Evolutionary conservation across 1,284 basidiomycete genomes (phyloP), one percentile per base, ranked within the genome.

Genomic region (Afroboletus lepidellus): DNA sequence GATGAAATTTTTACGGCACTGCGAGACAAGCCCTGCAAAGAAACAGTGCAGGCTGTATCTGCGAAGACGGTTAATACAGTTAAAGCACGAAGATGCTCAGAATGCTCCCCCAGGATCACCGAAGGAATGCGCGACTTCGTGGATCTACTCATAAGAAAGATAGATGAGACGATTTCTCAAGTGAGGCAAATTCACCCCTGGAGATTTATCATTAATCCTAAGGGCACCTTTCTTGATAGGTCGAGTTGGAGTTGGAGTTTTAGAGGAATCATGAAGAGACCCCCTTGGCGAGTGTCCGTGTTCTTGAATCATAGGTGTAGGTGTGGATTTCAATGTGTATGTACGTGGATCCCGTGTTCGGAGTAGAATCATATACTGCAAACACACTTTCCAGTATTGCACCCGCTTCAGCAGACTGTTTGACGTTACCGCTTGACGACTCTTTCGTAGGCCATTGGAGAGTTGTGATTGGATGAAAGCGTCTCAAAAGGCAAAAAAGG

Each of bases 11-110:
- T 54, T 7, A 3, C 3, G 7, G 24, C 30, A 18, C 32, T 63
- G 36, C 30, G 32, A 23, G 61, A 63, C 36, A 55, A 43, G 18
- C 60, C 60, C 9, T 63, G 45, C 30, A 48, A 41, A 13, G 39
- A 25, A 12, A 48, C 39, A 2, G 47, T 43, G 3, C 2, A 24
- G 8, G 23, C n/a, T n/a, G n/a, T 4, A 6, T 25, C 1, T 32
- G 38, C 47, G 15, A 34, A 34, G 7, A 41, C 38, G 13, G 27
- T 41, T 3, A 20, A 32, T 5, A 2, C 11, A 15, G 46, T 48
- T 4, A 39, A 32, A 18, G 9, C 15, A 7, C 29, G 5, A 9
- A 24, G 4, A 6, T 48, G 46, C 23, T 18, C 1, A n/a, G 6
- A 11, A 27, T 51, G 49, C 27, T 51, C 33, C 9, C 25, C n/a